Evolutionary conservation across 345 rosid genomes (phyloP).

Genomic region (thale cress (Arabidopsis thaliana)): DNA sequence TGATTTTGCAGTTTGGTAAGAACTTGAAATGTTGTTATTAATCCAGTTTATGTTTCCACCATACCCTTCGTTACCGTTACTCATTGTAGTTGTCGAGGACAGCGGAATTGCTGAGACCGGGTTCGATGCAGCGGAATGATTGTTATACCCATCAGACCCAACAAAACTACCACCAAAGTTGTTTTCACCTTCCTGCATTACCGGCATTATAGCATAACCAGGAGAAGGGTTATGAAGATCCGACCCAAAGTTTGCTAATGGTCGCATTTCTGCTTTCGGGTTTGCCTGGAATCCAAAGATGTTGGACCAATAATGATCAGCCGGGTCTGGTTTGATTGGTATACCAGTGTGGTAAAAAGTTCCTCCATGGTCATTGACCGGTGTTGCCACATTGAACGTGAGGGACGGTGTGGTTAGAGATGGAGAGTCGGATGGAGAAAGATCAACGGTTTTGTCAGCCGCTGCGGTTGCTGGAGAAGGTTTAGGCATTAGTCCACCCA

Average conservation of each 20-base stretch:
- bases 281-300: conserved; percentile 49
- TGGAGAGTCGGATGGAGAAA: conserved; percentile 50
- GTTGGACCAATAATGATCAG: conserved; percentile 67
- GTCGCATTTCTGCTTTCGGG: conserved; percentile 30
- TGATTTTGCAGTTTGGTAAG: conserved; percentile 69
- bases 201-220: conserved; percentile 45
- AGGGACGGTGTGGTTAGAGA: conserved; percentile 57
- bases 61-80: conserved; percentile 48
- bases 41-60: conserved; percentile 51
- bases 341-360: conserved; percentile 54
- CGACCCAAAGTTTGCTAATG: conserved; percentile 30
- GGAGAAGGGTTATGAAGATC: conserved; percentile 28
- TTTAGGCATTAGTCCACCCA: conserved; percentile 64
- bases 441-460: conserved; percentile 18
- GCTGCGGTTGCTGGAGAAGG: neutral
- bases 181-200: conserved; percentile 38
- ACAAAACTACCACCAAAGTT: conserved; percentile 47
- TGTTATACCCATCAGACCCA: conserved; percentile 45
- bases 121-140: conserved; percentile 33
- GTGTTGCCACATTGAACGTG: conserved; percentile 52
- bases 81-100: conserved; percentile 39
- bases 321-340: conserved; percentile 68
- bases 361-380: conserved; percentile 47
- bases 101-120: conserved; percentile 50
- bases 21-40: conserved; percentile 53